Evolutionary conservation across 1,284 basidiomycete species (phyloP).

Genomic region (Dichomitus squalens): DNA sequence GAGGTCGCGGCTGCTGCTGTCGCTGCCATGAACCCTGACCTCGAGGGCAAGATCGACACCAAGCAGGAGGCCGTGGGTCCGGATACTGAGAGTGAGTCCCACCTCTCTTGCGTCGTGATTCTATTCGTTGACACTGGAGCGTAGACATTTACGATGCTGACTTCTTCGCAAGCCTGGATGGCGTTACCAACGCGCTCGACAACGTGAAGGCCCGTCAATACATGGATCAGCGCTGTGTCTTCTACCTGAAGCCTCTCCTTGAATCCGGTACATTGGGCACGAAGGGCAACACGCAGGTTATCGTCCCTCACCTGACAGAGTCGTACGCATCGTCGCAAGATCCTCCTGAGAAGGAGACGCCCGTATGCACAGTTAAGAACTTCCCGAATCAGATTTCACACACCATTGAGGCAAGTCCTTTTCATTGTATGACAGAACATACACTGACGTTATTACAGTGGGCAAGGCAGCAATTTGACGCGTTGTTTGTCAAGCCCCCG

Average conservation of each 20-base stretch:
- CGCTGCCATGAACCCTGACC: slow-evolving; percentile 94
- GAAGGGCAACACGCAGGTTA: slow-evolving; percentile 97
- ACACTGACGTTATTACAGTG: slow-evolving; percentile 56
- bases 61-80: slow-evolving; percentile 95
- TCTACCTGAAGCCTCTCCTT: slow-evolving; percentile 95
- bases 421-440: background rate
- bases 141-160: slow-evolving; percentile 86
- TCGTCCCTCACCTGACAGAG: slow-evolving; percentile 95
- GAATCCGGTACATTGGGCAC: slow-evolving; percentile 99
- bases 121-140: slow-evolving; percentile 4
- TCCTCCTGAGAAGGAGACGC: slow-evolving; percentile 97
- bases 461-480: slow-evolving; percentile 94
- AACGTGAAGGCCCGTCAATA: slow-evolving; percentile 96
- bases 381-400: slow-evolving; percentile 99
- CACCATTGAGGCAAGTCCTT: slow-evolving; percentile 83
- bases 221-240: slow-evolving; percentile 99
- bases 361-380: slow-evolving; percentile 98
- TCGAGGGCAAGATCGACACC: slow-evolving; percentile 86
- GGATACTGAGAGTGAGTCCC: slow-evolving; percentile 83
- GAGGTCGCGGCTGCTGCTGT: slow-evolving; percentile 95
- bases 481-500: slow-evolving; percentile 91
- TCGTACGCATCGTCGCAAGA: slow-evolving; percentile 99
- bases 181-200: slow-evolving; percentile 99
- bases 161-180: slow-evolving; percentile 90
- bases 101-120: background rate